These are phyloP conservation scores for Periconia macrospinosa DNA, from an alignment of 2,329 filamentous ascomycete species.

Conservation along the genomic window DNA sequence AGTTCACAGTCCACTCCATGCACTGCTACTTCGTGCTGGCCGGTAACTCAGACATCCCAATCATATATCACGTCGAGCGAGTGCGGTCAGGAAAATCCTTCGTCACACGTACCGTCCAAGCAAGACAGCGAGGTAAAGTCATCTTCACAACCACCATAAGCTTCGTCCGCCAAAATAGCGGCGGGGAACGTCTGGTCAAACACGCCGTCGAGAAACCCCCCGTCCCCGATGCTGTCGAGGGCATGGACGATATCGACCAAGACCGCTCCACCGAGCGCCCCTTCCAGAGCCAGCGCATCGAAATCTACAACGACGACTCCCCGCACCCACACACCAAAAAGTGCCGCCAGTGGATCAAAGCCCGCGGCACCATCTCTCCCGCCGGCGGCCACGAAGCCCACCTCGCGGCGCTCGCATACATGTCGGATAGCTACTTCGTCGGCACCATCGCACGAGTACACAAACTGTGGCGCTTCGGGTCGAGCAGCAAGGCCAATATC, in stretches of 20 bases:
- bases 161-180: slow-evolving; percentile 71
- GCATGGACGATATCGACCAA: slow-evolving; percentile 35
- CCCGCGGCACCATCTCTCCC: slow-evolving; percentile 72
- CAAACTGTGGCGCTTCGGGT: slow-evolving; percentile 73
- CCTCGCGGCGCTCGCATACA: slow-evolving; percentile 85
- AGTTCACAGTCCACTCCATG: slow-evolving; percentile 91
- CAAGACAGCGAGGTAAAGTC: slow-evolving; percentile 79
- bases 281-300: slow-evolving; percentile 60
- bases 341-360: slow-evolving; percentile 70
- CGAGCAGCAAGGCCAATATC: slow-evolving; percentile 40
- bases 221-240: slow-evolving; percentile 49
- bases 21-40: slow-evolving; percentile 99
- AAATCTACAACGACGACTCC: slow-evolving; percentile 57
- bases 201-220: slow-evolving; percentile 61
- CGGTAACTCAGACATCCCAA: slow-evolving; percentile 79
- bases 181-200: slow-evolving; percentile 59
- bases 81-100: slow-evolving; percentile 90
- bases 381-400: slow-evolving; percentile 78
- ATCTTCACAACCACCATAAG: slow-evolving; percentile 97
- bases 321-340: slow-evolving; percentile 66
- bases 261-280: slow-evolving; percentile 48
- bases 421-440: slow-evolving; percentile 92
- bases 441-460: slow-evolving; percentile 83
- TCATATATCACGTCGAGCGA: slow-evolving; percentile 92
- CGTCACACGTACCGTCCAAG: slow-evolving; percentile 93